Evolutionary conservation across 768 basidiomycete genomes (phyloP), one percentile per base, ranked within the genome.

Genomic region (Xerocomellus amylosporus): DNA sequence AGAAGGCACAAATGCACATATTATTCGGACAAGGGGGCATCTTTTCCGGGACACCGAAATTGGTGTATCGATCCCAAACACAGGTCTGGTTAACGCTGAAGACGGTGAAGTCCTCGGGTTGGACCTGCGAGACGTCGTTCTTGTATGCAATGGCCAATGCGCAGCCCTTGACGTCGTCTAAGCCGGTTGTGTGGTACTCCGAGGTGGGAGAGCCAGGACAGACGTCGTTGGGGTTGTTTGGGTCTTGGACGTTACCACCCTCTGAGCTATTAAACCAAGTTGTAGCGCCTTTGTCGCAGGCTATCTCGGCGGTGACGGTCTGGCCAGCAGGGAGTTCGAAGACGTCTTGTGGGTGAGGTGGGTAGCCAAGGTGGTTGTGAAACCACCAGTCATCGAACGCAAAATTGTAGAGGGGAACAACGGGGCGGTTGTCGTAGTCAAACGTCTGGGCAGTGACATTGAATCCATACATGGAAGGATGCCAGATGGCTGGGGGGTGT

Each of bases 121-220:
- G 68, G 8, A 91, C 79, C 0, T 77, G 59, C 0, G 66, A 71
- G 1, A 76, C 80, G 59, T 90, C 75, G 58, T 70, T 79, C 66
- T 87, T 84, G 73, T 93, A 90, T n/a, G 86, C 80, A 58, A 93
- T 90, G 0, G 81, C 87, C 31, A 93, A 72, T 1, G 79, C 82
- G 64, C 87, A 88, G 12, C 86, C 85, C 46, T 75, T 78, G 34
- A 84, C 67, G 59, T 86, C 85, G 49, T 75, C 66, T 0, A 77
- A 43, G 0, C 80, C 82, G 0, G 70, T 77, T 1, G 86, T 86
- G 60, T 88, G 86, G 67, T 74, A 86, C 17, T 76, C 74, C 2
- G 70, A 44, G 9, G 66, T 61, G 2, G 73, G 65, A 1, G 78
- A 74, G 17, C 72, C 71, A 0, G 84, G 82, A 55, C 85, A 87